Percentiles rank a stretch among this genome's conserved stretches.
phyloP scores from a whole-genome alignment of 345 rosid genomes.

The Balakata baccata region DNA sequence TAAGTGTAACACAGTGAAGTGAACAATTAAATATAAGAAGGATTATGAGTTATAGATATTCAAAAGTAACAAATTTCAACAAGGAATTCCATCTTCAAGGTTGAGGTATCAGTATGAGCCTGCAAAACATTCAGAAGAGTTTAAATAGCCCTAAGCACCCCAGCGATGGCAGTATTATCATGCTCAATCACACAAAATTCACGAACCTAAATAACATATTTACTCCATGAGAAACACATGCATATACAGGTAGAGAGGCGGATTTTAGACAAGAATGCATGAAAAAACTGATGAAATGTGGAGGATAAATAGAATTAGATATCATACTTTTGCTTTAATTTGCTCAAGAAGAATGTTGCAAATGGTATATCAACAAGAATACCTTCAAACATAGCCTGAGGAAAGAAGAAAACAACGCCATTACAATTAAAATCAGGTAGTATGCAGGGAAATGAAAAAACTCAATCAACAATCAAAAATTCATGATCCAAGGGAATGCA shows the following conservation, averaged over 20 bases:
- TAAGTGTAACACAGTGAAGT: not conserved
- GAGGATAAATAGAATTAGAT: constrained; percentile 9
- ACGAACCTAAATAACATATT: not conserved
- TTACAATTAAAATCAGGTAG: not conserved
- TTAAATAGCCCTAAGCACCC: not conserved
- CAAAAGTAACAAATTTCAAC: not conserved
- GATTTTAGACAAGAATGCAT: not conserved
- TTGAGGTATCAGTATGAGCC: not conserved
- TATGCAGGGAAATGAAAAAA: not conserved
- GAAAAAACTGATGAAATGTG: not conserved
- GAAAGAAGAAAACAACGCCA: constrained; percentile 17
- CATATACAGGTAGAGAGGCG: not conserved
- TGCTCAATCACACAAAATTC: not conserved
- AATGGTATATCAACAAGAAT: constrained; percentile 98
- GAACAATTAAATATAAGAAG: not conserved
- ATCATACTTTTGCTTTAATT: constrained; percentile 84
- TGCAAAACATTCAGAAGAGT: not conserved
- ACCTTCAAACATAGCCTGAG: constrained; percentile 99
- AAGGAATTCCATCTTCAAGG: not conserved
- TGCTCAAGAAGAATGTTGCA: constrained; percentile 98
- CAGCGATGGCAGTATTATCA: not conserved
- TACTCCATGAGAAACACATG: not conserved
- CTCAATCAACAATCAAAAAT: not conserved
- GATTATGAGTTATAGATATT: not conserved
- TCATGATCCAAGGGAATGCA: not conserved